Conservation (phyloP, 2,329 filamentous ascomycete genomes). For the Aspergillus felis region DNA sequence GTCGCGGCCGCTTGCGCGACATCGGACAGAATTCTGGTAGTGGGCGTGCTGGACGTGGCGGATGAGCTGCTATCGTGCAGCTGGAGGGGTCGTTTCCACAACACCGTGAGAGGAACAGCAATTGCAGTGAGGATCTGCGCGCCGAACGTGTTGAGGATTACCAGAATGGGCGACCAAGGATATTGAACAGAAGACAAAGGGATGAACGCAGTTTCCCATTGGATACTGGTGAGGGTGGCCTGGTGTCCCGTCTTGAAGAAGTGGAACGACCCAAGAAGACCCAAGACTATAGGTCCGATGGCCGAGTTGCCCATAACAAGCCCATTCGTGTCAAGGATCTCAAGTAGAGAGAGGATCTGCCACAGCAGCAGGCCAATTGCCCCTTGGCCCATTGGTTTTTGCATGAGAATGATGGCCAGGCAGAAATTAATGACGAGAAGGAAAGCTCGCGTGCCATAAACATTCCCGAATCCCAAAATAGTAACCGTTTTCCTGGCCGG, state of each 20-base stretch:
- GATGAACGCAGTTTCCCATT: constrained; percentile 96
- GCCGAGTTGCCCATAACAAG: constrained; percentile 58
- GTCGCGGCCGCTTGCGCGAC: constrained; percentile 68
- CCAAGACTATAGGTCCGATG: constrained; percentile 80
- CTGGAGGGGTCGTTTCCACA: constrained; percentile 87
- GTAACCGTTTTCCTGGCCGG: constrained; percentile 54
- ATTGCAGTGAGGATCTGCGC: constrained; percentile 79
- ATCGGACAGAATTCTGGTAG: constrained; percentile 56
- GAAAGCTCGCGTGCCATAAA: constrained; percentile 87
- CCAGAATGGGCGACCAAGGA: constrained; percentile 80
- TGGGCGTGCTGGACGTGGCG: constrained; percentile 22
- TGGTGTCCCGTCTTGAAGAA: constrained; percentile 99
- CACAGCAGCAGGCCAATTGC: constrained; percentile 77
- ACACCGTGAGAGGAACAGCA: constrained; percentile 71
- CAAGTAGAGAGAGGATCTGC: constrained; percentile 76
- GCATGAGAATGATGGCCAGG: constrained; percentile 71
- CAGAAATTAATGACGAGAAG: constrained; percentile 76
- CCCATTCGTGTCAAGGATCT: constrained; percentile 60
- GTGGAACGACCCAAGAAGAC: constrained; percentile 85
- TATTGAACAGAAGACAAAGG: constrained; percentile 78
- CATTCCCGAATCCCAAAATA: constrained; percentile 86
- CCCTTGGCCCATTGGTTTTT: constrained; percentile 92
- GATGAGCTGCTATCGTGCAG: constrained; percentile 48
- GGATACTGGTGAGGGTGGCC: constrained; percentile 78
- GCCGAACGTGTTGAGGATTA: constrained; percentile 82